Evolutionary conservation across 2,329 filamentous ascomycete species (phyloP).

Genomic region (Celoporthe dispersa): DNA sequence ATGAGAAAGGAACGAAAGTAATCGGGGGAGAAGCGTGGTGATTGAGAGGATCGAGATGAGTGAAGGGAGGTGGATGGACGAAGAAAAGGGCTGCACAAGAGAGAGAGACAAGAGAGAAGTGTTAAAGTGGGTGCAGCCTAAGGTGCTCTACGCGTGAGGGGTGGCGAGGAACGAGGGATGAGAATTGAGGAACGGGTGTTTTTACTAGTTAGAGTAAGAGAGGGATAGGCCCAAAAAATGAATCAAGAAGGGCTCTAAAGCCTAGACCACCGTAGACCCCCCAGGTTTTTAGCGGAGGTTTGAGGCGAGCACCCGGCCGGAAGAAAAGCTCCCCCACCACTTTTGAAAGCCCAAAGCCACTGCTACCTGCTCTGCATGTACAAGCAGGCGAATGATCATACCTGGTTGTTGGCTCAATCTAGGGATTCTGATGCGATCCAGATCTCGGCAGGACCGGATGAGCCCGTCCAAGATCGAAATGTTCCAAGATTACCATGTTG

Average conservation of each 20-base stretch:
- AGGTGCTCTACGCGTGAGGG: background rate
- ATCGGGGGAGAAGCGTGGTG: slow-evolving; percentile 16
- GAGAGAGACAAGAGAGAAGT: background rate
- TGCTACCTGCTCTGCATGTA: background rate
- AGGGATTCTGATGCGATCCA: background rate
- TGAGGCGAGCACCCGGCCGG: background rate
- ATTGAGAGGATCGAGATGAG: slow-evolving; percentile 21
- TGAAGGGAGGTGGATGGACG: background rate
- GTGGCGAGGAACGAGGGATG: background rate
- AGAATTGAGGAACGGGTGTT: background rate
- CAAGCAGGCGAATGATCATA: background rate
- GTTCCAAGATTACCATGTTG: background rate
- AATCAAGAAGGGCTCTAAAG: background rate
- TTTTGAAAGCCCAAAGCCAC: background rate
- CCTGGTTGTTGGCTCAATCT: background rate
- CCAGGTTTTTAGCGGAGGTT: background rate
- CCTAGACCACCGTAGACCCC: background rate
- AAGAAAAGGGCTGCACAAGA: background rate
- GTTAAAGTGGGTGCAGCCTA: background rate
- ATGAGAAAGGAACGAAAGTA: background rate
- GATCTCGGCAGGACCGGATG: background rate
- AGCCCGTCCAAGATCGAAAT: background rate
- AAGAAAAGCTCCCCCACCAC: background rate
- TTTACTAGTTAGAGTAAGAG: background rate
- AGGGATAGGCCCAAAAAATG: background rate